These are phyloP conservation scores for Sideroxylon spinosum DNA, from an alignment of 179 eudicot species.

Conservation along the genomic window DNA sequence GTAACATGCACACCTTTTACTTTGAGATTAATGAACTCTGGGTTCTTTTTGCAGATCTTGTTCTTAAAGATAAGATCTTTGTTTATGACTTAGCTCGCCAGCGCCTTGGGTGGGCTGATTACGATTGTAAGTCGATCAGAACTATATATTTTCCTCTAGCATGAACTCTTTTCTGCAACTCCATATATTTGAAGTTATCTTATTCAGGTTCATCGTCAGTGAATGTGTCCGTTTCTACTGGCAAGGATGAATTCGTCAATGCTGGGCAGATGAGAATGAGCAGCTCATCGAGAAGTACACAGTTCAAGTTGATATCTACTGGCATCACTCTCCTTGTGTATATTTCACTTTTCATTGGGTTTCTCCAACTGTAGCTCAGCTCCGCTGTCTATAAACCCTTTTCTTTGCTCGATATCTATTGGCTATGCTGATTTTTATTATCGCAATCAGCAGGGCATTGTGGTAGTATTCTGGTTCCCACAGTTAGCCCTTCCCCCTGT, in stretches of 20 bases:
- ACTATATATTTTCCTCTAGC: background rate
- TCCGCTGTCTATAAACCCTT: slow-evolving; percentile 13
- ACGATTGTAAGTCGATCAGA: slow-evolving; percentile 66
- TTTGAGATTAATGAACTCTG: background rate
- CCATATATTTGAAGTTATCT: background rate
- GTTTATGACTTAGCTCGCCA: slow-evolving; percentile 77
- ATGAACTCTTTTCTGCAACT: background rate
- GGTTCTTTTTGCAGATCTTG: slow-evolving; percentile 59
- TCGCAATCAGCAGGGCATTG: slow-evolving; percentile 7
- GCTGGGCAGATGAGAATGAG: slow-evolving; percentile 60
- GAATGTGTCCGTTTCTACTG: slow-evolving; percentile 65
- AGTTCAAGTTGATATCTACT: slow-evolving; percentile 10
- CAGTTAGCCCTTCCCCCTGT: no score
- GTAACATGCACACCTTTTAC: background rate
- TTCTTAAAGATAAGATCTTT: slow-evolving; percentile 72
- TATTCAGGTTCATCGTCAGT: slow-evolving; percentile 63
- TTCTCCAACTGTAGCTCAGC: slow-evolving; percentile 15
- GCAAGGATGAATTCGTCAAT: slow-evolving; percentile 60
- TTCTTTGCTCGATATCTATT: background rate
- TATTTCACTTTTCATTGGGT: slow-evolving; percentile 14
- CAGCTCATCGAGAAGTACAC: slow-evolving; percentile 32
- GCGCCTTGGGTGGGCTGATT: slow-evolving; percentile 88
- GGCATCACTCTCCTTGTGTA: slow-evolving; percentile 19
- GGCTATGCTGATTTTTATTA: background rate
- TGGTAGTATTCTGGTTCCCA: background rate